phyloP scores from a whole-genome alignment of 2,329 filamentous ascomycete genomes.

The Fusarium fracticaudum region DNA sequence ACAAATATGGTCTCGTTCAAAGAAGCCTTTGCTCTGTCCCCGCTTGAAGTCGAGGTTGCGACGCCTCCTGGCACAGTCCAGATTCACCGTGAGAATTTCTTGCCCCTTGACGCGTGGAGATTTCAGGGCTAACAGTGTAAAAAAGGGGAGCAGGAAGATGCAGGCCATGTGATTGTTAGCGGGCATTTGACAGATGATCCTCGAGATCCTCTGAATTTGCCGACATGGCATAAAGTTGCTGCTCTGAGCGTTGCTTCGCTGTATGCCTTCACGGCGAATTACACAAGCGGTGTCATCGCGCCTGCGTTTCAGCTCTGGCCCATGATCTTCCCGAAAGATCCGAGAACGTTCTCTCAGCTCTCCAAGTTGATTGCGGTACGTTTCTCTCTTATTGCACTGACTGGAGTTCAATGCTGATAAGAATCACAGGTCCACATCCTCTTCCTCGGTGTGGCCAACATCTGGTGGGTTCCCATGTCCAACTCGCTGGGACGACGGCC shows the following conservation, averaged over 20 bases:
- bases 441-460: slow-evolving; percentile 47
- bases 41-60: slow-evolving; percentile 13
- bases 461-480: slow-evolving; percentile 50
- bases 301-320: slow-evolving; percentile 48
- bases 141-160: slow-evolving; percentile 16
- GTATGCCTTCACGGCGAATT: slow-evolving; percentile 50
- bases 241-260: slow-evolving; percentile 42
- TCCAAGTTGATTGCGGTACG: slow-evolving; percentile 46
- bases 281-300: slow-evolving; percentile 45
- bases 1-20: slow-evolving; percentile 13
- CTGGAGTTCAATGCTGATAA: neutral
- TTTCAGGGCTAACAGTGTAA: accelerated
- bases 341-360: slow-evolving; percentile 39
- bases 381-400: accelerated
- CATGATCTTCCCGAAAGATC: slow-evolving; percentile 42
- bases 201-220: slow-evolving; percentile 50
- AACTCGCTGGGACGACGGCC: slow-evolving; percentile 49
- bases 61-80: slow-evolving; percentile 21
- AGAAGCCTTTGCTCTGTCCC: slow-evolving; percentile 12
- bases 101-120: accelerated
- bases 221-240: slow-evolving; percentile 45
- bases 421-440: slow-evolving; percentile 45
- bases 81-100: slow-evolving; percentile 5
- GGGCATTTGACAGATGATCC: slow-evolving; percentile 38
- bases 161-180: neutral